phyloP scores from a whole-genome alignment of 305 asterid genomes.

The Ruellia speciosa region DNA sequence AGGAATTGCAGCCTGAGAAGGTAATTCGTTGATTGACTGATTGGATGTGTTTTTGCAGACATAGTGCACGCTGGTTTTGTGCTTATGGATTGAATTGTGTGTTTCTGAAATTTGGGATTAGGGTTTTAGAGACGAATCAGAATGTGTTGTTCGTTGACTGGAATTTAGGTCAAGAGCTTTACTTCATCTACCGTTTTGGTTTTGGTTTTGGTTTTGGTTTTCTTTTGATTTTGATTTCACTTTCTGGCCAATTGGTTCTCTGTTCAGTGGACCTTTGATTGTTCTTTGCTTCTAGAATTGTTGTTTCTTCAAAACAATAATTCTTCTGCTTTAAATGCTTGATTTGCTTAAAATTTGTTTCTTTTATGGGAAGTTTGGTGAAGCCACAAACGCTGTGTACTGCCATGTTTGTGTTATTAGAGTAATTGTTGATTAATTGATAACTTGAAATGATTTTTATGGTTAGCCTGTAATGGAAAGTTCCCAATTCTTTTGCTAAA shows the following conservation, averaged over 20 bases:
- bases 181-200: too few species aligned
- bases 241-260: too few species aligned
- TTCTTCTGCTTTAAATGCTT: too few species aligned
- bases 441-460: background rate
- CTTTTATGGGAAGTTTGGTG: conserved; percentile 29
- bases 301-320: too few species aligned
- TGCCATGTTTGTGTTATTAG: conserved; percentile 3
- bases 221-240: too few species aligned
- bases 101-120: background rate
- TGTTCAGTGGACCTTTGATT: too few species aligned
- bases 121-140: background rate
- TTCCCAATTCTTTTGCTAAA: background rate
- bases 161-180: background rate
- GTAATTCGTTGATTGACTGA: conserved; percentile 22
- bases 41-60: conserved; percentile 9
- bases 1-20: conserved; percentile 30
- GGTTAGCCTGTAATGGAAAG: background rate
- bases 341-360: conserved; percentile 4
- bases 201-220: too few species aligned
- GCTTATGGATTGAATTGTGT: background rate
- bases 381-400: conserved; percentile 2
- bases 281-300: too few species aligned
- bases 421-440: background rate
- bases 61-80: conserved; percentile 11
- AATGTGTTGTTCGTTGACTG: background rate